phyloP scores from a whole-genome alignment of 805 yeast species.

The Kodamaea restingae region DNA sequence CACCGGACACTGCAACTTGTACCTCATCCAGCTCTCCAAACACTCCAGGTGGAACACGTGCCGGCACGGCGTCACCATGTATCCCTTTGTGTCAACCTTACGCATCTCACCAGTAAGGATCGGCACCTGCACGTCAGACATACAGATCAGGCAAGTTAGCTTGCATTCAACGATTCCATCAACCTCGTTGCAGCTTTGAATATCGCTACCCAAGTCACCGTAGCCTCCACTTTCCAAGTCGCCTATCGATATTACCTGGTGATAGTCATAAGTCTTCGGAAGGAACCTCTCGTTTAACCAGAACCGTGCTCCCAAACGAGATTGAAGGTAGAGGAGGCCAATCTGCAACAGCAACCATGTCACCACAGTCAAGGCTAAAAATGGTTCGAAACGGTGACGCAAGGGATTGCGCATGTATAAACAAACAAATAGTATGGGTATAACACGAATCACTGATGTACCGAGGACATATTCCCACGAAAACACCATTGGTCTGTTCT shows the following conservation, averaged over 20 bases:
- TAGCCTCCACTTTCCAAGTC: constrained; percentile 61
- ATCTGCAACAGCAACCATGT: constrained; percentile 64
- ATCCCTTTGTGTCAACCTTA: constrained; percentile 32
- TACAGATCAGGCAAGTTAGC: constrained; percentile 86
- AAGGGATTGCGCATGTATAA: constrained; percentile 55
- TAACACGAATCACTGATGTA: constrained; percentile 54
- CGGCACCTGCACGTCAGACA: constrained; percentile 69
- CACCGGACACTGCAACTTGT: constrained; percentile 89
- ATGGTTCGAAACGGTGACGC: constrained; percentile 60
- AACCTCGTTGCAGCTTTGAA: constrained; percentile 30
- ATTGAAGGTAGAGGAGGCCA: constrained; percentile 55
- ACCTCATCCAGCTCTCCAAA: constrained; percentile 88
- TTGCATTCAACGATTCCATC: constrained; percentile 37
- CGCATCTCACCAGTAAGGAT: constrained; percentile 18
- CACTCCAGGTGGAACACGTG: constrained; percentile 91
- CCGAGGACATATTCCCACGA: constrained; percentile 75
- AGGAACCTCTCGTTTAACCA: constrained; percentile 70
- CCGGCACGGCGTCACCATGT: constrained; percentile 87
- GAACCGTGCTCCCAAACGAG: constrained; percentile 72
- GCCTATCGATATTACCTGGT: constrained; percentile 54
- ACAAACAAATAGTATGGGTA: constrained; percentile 65
- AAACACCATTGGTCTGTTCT: constrained; percentile 62
- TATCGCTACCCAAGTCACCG: constrained; percentile 32
- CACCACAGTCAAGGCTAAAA: constrained; percentile 42
- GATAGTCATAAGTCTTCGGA: constrained; percentile 85